Evolutionary conservation across 148 eudicot species (phyloP).

Genomic region (Nepenthes mirabilis): DNA sequence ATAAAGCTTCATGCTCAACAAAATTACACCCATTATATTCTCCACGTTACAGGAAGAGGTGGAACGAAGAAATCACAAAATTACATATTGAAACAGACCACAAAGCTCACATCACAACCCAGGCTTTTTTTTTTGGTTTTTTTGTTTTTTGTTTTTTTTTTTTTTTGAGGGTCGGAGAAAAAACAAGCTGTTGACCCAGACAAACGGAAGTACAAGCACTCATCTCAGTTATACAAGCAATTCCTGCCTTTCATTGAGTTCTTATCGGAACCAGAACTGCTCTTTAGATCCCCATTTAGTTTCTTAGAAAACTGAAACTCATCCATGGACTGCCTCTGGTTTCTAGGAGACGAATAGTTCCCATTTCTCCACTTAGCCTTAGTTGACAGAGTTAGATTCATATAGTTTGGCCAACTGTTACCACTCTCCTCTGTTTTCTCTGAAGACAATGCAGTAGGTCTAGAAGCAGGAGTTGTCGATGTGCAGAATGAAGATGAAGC

Average conservation of each 20-base stretch:
- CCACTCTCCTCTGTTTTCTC: conserved; percentile 37
- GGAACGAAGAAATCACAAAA: no score
- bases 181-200: conserved; percentile 57
- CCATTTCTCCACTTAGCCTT: conserved; percentile 60
- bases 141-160: no score
- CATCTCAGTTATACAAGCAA: conserved; percentile 14
- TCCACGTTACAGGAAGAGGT: no score
- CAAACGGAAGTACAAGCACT: background rate
- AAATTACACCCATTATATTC: no score
- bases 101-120: no score
- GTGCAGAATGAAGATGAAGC: conserved; percentile 85
- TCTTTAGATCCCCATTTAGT: conserved; percentile 40
- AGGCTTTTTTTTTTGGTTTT: no score
- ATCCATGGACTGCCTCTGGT: conserved; percentile 70
- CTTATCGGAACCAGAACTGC: conserved; percentile 35
- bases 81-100: no score
- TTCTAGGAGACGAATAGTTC: conserved; percentile 17
- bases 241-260: conserved; percentile 17
- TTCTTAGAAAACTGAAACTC: conserved; percentile 77
- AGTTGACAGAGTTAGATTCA: conserved; percentile 78
- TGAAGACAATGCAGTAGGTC: conserved; percentile 23
- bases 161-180: conserved; percentile 4
- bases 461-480: conserved; percentile 63
- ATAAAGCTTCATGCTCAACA: no score
- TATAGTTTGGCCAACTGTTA: conserved; percentile 53